Base-by-base conservation (phyloP, 192 early-diverging fungal genomes). In the Fimicolochytrium jonesii region DNA sequence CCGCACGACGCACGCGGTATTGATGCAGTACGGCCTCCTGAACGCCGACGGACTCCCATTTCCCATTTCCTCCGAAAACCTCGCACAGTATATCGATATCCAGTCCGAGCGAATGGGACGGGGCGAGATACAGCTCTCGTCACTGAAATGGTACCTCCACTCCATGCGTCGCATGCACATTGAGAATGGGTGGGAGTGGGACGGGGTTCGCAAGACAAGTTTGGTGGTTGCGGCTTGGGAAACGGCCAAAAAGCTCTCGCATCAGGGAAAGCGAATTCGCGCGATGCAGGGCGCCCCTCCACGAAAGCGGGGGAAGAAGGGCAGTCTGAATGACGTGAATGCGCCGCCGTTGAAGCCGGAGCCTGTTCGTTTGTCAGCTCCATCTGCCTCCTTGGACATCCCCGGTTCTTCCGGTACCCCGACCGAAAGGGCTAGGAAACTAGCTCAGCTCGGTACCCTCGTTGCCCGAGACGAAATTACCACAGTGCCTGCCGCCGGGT, bases 131-230 rank as follows among this genome's bases (percentile, higher is more conserved):
- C 54, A 58, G 46, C 58, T 66, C 35, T 66, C 64, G 13, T 57
- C 54, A n/a, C 42, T 66, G 6, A 66, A 66, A 26, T 66, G 64
- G 64, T 66, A 66, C 31, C 25, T 66, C 25, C 64, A 66, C 23
- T 66, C 64, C n/a, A 56, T 66, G 56, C 53, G 64, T 4, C 56
- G 58, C 35, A 41, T 66, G 37, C 64, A 66, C 34, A 29, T 23
- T 13, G 64, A 66, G 18, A 66, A 66, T 32, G 31, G 45, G 17
- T 66, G 64, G 64, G 64, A 66, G 13, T 66, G 64, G 64, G 55
- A 56, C 25, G 28, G 20, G 4, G 64, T 66, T 44, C 22, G 64
- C 6, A 56, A 66, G n/a, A 45, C 43, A 20, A 41, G 42, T 2
- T 37, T 53, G 0, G 64, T 66, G 6, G 29, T 31, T 1, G 34